These are phyloP conservation scores for Cryptococcus amylolentus DNA, from an alignment of 1,284 basidiomycete species.

Conservation along the genomic window DNA sequence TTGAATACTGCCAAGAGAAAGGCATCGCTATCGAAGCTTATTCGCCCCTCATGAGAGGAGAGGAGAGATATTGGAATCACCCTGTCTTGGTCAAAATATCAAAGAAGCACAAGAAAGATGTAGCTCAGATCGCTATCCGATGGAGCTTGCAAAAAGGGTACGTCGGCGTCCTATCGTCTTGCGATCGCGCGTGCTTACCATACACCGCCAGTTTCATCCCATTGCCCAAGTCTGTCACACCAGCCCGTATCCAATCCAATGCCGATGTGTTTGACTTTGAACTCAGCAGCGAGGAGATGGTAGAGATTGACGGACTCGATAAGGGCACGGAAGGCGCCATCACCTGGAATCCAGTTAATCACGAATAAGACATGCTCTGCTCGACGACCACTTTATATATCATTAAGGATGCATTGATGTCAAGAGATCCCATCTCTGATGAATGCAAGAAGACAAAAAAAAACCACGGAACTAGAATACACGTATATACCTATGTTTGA, in stretches of 20 bases:
- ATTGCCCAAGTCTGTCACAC: conserved; percentile 70
- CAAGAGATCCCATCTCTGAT: too few species aligned
- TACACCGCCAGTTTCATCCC: conserved; percentile 58
- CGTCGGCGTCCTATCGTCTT: too few species aligned
- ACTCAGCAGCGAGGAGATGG: conserved; percentile 62
- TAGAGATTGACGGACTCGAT: conserved; percentile 61
- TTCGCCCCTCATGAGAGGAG: conserved; percentile 65
- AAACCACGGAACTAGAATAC: background rate
- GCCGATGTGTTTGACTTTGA: conserved; percentile 67
- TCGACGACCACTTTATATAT: too few species aligned
- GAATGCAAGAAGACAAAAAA: background rate
- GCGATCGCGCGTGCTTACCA: too few species aligned
- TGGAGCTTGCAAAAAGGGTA: conserved; percentile 80
- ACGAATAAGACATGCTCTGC: background rate
- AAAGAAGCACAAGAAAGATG: conserved; percentile 60
- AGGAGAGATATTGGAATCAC: conserved; percentile 54
- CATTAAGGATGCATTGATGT: too few species aligned
- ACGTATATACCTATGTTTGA: background rate
- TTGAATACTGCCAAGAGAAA: conserved; percentile 66
- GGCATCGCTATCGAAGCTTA: conserved; percentile 74
- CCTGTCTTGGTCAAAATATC: conserved; percentile 57
- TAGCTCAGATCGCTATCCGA: conserved; percentile 72
- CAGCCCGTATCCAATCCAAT: conserved; percentile 66
- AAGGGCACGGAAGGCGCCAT: conserved; percentile 59
- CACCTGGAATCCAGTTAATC: conserved; percentile 1